Percentiles rank a stretch among this genome's conserved stretches.
Evolutionary conservation across 2,329 filamentous ascomycete genomes (phyloP).

Genomic region (Fusarium sterilihyphosum): DNA sequence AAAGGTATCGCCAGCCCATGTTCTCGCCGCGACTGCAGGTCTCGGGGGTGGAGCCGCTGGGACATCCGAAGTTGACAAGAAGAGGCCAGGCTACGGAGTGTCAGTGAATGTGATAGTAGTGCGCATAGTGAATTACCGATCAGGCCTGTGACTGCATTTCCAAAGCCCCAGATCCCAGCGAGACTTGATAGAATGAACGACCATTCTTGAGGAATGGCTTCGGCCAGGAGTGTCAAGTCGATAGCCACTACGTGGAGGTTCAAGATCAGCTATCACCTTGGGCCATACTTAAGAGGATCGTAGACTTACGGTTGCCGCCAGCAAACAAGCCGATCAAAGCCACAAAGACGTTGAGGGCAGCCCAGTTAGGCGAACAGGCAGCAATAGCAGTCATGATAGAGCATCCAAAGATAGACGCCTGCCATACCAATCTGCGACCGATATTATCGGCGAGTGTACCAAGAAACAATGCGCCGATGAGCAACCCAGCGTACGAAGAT

Average conservation of each 20-base stretch:
- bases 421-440: neutral
- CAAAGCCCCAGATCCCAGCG: neutral
- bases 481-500: neutral
- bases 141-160: neutral
- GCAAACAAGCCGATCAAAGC: neutral
- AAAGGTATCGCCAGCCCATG: neutral
- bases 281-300: rapidly evolving
- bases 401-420: neutral
- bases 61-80: neutral
- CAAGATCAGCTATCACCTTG: neutral
- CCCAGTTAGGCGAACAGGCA: neutral
- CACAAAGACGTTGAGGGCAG: neutral
- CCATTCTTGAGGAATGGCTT: neutral
- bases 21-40: neutral
- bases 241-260: neutral
- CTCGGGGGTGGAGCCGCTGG: neutral
- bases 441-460: neutral
- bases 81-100: neutral
- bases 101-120: neutral
- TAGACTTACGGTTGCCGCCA: neutral
- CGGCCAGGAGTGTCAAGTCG: neutral
- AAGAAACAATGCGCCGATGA: neutral
- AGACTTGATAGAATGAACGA: neutral
- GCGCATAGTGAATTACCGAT: neutral
- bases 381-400: neutral